These are phyloP conservation scores for Cladosporium sp. DNA, from an alignment of 2,329 filamentous ascomycete species.

Conservation along the genomic window DNA sequence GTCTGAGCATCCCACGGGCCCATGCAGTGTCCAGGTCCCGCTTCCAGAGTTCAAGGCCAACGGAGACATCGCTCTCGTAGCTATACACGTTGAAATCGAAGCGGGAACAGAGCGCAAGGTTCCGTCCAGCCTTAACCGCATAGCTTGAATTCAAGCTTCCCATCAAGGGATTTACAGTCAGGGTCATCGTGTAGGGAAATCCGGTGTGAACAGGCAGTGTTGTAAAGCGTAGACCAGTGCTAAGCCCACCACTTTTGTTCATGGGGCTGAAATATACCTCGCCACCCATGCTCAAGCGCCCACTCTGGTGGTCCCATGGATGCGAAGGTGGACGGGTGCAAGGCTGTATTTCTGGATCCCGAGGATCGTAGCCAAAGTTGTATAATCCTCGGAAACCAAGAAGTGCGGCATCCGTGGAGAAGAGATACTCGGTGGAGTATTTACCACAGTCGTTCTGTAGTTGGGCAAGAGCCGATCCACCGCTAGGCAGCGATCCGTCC, in stretches of 20 bases:
- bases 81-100: slow-evolving; percentile 99
- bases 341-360: slow-evolving; percentile 33
- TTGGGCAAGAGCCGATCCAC: slow-evolving; percentile 72
- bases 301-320: slow-evolving; percentile 64
- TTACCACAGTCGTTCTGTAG: slow-evolving; percentile 82
- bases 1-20: slow-evolving; percentile 46
- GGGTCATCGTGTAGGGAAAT: slow-evolving; percentile 88
- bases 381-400: slow-evolving; percentile 87
- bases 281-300: slow-evolving; percentile 84
- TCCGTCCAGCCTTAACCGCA: slow-evolving; percentile 80
- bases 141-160: slow-evolving; percentile 91
- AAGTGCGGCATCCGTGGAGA: slow-evolving; percentile 87
- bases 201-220: slow-evolving; percentile 79
- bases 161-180: slow-evolving; percentile 93
- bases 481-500: slow-evolving; percentile 69
- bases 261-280: slow-evolving; percentile 95
- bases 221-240: slow-evolving; percentile 83
- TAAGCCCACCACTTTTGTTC: slow-evolving; percentile 92
- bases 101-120: slow-evolving; percentile 81
- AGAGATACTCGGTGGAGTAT: slow-evolving; percentile 86
- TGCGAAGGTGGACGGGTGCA: slow-evolving; percentile 32
- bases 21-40: slow-evolving; percentile 45
- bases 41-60: slow-evolving; percentile 87
- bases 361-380: slow-evolving; percentile 82
- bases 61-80: slow-evolving; percentile 90